Evolutionary conservation across 805 yeast species (phyloP).

Genomic region (Pichia rugopelliculosa): DNA sequence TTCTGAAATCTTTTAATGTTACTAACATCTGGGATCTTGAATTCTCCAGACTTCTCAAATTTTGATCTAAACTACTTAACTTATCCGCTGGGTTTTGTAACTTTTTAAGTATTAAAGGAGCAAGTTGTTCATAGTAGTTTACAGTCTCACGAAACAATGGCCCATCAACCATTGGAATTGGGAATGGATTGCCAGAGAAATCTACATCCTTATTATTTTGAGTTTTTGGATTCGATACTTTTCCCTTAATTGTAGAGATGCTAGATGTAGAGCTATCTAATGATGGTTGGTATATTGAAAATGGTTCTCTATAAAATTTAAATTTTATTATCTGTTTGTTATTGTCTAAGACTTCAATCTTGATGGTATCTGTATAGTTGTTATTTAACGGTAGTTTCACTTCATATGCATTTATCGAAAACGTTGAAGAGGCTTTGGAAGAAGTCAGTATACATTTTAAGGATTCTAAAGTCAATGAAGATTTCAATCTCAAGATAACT

Average conservation of each 20-base stretch:
- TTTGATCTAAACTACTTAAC: constrained; percentile 15
- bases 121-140: constrained; percentile 21
- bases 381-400: constrained; percentile 5
- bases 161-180: constrained; percentile 31
- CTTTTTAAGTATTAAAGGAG: constrained; percentile 16
- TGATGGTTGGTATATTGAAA: neutral
- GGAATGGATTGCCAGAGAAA: constrained; percentile 18
- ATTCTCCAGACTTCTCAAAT: constrained; percentile 15
- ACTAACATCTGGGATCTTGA: constrained; percentile 4
- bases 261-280: neutral
- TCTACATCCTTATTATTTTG: neutral
- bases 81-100: constrained; percentile 14
- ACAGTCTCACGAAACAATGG: constrained; percentile 27
- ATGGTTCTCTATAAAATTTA: constrained; percentile 5
- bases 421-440: neutral
- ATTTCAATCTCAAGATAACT: neutral
- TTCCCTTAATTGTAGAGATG: neutral
- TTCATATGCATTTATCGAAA: neutral
- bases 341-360: neutral
- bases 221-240: neutral
- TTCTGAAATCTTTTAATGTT: constrained; percentile 8
- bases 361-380: neutral
- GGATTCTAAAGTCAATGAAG: neutral
- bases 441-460: constrained; percentile 1
- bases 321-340: neutral